Evolutionary conservation across 2,329 filamentous ascomycete species (phyloP), one percentile per base, ranked within the genome.

Genomic region (Davidsoniella eucalypti): DNA sequence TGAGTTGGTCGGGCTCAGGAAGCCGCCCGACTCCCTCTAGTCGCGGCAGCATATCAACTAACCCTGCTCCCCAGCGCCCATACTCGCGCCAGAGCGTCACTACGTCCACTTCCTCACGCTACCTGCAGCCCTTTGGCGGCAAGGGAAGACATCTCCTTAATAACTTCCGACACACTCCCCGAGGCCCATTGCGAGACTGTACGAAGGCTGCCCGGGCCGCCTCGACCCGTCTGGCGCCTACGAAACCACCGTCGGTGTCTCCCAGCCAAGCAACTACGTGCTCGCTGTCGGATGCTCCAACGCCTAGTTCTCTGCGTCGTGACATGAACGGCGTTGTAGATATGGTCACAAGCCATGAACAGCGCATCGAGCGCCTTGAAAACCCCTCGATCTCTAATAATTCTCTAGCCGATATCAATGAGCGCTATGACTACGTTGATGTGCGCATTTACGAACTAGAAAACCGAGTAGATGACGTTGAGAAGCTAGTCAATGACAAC

Each of bases 371-470:
- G 45, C 67, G 69, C 50, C 68, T 88, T 5, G 84, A 90, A 62
- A 84, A 73, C 47, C 68, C 74, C 1, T 87, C 82, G 0, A 84
- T 87, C 21, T 70, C 75, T 41, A 49, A 45, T 17, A 69, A 72
- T 16, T 72, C 73, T n/a, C 73, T 82, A 44, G 82, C 87, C 18
- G 80, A 84, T 37, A 75, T 84, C 45, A 68, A 78, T 16, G 80
- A 85, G 17, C 77, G 73, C 49, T 72, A 84, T 57, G 82, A 87
- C 33, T 65, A 76, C 44, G 61, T 76, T 42, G 84, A 87, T 55
- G 69, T 78, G 7, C 75, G 82, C 18, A 67, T 87, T 6, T 72
- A 77, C 1, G 82, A 87, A 37, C 67, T 87, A 5, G 83, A 87
- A 61, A 72, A 71, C 25, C 70, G 75, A 36, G 64, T 81, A 4